Evolutionary conservation across 2,329 filamentous ascomycete species (phyloP), one percentile per base, ranked within the genome.

Genomic region (Epichloe coenophiala): DNA sequence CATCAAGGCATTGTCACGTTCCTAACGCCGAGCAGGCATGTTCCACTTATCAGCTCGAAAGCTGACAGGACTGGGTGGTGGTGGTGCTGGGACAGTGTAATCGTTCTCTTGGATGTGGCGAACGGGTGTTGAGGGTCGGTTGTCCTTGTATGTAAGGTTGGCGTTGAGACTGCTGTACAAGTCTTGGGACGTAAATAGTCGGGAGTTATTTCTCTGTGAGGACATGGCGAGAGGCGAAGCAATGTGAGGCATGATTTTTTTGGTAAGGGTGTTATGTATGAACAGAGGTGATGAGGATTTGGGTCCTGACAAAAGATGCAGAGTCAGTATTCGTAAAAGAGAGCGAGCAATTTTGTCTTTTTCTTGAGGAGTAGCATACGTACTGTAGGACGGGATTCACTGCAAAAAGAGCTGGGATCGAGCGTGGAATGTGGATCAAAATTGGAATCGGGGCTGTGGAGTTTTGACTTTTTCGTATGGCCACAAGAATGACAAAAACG

Each of bases 51-150:
- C 77, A 23, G 68, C 64, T 33, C 76, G 72, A 60, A 81, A 82
- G 65, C 76, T 77, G 60, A 83, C 76, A 7, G 80, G 80, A 57
- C 76, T 81, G 12, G 80, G 78, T 19, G 80, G 80, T 12, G 80
- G 80, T 40, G 80, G 77, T 13, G 80, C 78, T n/a, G 80, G 80
- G 19, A 82, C 78, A 35, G 73, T 71, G 67, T 81, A 83, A 64
- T 83, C 79, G 52, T 76, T 68, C 58, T 80, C 75, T 55, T 70
- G 70, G 58, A 78, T 77, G 56, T 69, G 67, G 56, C 71, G 75
- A 54, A 72, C 67, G 0, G 76, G 74, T 2, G 72, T 70, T 53
- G 67, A 61, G 17, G 70, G 65, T n/a, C 66, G 64, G 49, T 66
- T 61, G 57, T 62, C 63, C 53, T 67, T 63, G 57, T 70, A 70